Base-by-base conservation (phyloP, 176 grass and related monocot genomes). In the Oryza glumipatula region DNA sequence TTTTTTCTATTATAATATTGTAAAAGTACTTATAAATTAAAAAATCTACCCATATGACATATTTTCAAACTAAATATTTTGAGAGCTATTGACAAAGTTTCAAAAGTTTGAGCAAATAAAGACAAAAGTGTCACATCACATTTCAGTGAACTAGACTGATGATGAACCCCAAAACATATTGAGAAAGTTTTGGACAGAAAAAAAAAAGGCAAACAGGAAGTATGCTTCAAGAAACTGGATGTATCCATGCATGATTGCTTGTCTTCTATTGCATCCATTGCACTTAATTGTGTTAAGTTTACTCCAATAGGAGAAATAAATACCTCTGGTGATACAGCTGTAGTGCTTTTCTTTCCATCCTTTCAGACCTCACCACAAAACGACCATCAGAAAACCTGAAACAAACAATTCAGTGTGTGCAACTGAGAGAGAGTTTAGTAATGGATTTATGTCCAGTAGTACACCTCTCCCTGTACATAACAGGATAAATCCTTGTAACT, bases 401-500 rank as follows among this genome's bases (percentile, higher is more conserved):
- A 44, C 84, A 90, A 16, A 75, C 33, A 81, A 85, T 80, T 60
- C 70, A 49, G 44, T 72, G 23, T 79, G 74, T 74, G 41, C 65
- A 21, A 48, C 74, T 66, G 33, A 39, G 70, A 46, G 36, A 76
- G 26, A 39, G 77, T 13, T 9, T 76, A 82, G 63, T 81, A 49
- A 36, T 70, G 38, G 45, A 52, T 51, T 51, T 84, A 65, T 38
- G 79, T 79, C 73, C 52, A 86, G 38, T 60, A 11, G 22, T 71
- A 87, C 86, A 98, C 96, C 96, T 98, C 81, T 95, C 96, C 93
- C 81, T 91, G 80, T 94, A 95, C 12, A 94, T 35, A 83, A 98
- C 21, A 65, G 96, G 96, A 87, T 98, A 98, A 73, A 95, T 86
- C 83, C 89, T 93, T 87, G 87, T 84, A 54, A 98, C 71, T 65